Conservation (phyloP, 306 rosid genomes). For the Sicyos edulis region DNA sequence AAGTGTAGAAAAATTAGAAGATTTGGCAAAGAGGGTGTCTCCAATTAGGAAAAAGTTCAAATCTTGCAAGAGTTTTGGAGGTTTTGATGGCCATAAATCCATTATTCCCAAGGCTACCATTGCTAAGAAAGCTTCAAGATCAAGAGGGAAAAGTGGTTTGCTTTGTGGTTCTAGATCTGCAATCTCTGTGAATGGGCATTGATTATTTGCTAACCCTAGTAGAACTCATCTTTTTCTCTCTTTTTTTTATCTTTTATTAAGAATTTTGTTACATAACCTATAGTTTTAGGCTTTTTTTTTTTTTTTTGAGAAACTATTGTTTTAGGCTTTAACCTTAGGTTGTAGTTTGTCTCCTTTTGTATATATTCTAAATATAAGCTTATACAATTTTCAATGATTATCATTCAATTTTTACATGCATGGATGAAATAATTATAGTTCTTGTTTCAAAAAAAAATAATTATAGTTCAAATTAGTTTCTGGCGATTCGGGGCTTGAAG, state of each 20-base stretch:
- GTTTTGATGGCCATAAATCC: constrained; percentile 40
- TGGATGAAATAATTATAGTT: not conserved
- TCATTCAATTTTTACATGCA: not conserved
- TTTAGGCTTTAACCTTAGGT: not conserved
- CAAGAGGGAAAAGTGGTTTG: constrained; percentile 32
- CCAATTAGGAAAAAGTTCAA: constrained; percentile 49
- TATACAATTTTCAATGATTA: not conserved
- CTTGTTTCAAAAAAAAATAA: no score
- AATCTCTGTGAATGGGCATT: constrained; percentile 25
- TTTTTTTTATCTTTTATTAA: not conserved
- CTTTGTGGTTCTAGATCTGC: constrained; percentile 33
- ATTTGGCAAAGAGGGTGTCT: constrained; percentile 59
- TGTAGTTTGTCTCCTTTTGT: not conserved
- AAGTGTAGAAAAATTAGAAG: constrained; percentile 59
- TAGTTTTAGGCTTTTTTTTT: no score
- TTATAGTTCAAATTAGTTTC: not conserved
- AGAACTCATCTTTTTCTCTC: not conserved
- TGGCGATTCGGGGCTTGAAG: not conserved
- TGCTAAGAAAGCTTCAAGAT: constrained; percentile 60
- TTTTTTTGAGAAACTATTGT: no score
- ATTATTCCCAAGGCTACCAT: constrained; percentile 49
- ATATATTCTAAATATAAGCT: not conserved
- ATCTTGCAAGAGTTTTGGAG: constrained; percentile 52
- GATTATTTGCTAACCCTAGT: not conserved
- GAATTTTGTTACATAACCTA: not conserved